These are phyloP conservation scores for Penicillium sp. DNA, from an alignment of 2,329 filamentous ascomycete genomes.

Conservation along the genomic window DNA sequence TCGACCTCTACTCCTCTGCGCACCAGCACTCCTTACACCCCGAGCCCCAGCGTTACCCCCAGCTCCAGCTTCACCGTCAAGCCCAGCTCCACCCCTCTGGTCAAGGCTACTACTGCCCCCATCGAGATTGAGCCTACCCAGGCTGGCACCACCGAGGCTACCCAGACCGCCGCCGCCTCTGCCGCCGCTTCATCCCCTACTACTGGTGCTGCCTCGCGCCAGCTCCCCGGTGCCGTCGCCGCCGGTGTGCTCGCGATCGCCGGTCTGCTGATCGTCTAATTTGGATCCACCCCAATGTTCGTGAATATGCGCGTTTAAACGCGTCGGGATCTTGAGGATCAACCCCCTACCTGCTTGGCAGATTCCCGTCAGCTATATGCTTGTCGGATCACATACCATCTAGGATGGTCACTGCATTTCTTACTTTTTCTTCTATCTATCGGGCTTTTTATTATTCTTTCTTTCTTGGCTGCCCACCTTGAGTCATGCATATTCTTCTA, in stretches of 20 bases:
- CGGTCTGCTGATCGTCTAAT: slow-evolving; percentile 37
- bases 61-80: slow-evolving; percentile 12
- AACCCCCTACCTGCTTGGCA: not conserved
- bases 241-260: slow-evolving; percentile 33
- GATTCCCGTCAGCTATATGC: not conserved
- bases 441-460: not conserved
- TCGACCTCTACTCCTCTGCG: slow-evolving; percentile 14
- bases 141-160: slow-evolving; percentile 5
- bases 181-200: slow-evolving; percentile 17
- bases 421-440: not conserved
- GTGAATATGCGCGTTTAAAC: not conserved
- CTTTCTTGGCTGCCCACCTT: slow-evolving; percentile 1
- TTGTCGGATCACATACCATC: not conserved
- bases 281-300: not conserved
- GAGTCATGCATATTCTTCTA: slow-evolving; percentile 12
- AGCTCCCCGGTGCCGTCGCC: slow-evolving; percentile 28
- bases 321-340: slow-evolving; percentile 13
- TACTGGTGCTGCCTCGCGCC: slow-evolving; percentile 20
- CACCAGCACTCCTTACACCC: slow-evolving; percentile 9
- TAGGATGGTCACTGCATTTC: not conserved
- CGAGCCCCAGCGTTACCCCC: slow-evolving; percentile 8
- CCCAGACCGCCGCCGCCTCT: slow-evolving; percentile 7
- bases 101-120: slow-evolving; percentile 15
- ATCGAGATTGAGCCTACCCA: slow-evolving; percentile 1
- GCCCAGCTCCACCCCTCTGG: slow-evolving; percentile 14